Conservation (phyloP, 2,329 filamentous ascomycete species). For the Zasmidium cellare region DNA sequence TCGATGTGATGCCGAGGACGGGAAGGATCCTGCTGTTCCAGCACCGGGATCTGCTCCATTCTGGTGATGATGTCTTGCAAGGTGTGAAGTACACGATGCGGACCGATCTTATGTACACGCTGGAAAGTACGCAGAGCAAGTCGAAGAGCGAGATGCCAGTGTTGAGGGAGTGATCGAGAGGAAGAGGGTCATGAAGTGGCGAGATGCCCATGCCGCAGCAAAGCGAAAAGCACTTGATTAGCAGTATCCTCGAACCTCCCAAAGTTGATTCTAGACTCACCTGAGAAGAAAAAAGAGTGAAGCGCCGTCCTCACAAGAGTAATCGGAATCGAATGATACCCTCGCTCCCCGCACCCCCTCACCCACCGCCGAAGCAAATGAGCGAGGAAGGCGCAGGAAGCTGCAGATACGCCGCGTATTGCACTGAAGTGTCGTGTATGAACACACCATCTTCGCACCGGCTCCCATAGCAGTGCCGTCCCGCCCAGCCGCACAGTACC, state of each 20-base stretch:
- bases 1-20: conserved; percentile 51
- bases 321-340: conserved; percentile 90
- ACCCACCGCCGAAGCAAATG: conserved; percentile 26
- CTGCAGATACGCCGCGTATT: conserved; percentile 79
- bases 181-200: not conserved
- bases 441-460: conserved; percentile 90
- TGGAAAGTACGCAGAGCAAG: conserved; percentile 25
- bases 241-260: conserved; percentile 40
- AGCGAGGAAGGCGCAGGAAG: conserved; percentile 22
- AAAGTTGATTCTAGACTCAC: conserved; percentile 44
- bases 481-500: too few species aligned
- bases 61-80: conserved; percentile 54
- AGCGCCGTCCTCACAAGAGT: conserved; percentile 81
- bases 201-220: not conserved
- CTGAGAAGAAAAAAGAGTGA: conserved; percentile 51
- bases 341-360: conserved; percentile 35
- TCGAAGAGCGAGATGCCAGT: conserved; percentile 17
- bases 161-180: conserved; percentile 8
- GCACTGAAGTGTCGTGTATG: conserved; percentile 72
- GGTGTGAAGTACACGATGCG: conserved; percentile 58
- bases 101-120: conserved; percentile 56
- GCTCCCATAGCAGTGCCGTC: conserved; percentile 75
- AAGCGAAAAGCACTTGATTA: conserved; percentile 28
- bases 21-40: conserved; percentile 59
- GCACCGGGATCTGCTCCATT: conserved; percentile 54